Percentiles rank a stretch among this genome's conserved stretches.
Conservation (phyloP, 768 basidiomycete genomes). For the Thelephora ganbajun region DNA sequence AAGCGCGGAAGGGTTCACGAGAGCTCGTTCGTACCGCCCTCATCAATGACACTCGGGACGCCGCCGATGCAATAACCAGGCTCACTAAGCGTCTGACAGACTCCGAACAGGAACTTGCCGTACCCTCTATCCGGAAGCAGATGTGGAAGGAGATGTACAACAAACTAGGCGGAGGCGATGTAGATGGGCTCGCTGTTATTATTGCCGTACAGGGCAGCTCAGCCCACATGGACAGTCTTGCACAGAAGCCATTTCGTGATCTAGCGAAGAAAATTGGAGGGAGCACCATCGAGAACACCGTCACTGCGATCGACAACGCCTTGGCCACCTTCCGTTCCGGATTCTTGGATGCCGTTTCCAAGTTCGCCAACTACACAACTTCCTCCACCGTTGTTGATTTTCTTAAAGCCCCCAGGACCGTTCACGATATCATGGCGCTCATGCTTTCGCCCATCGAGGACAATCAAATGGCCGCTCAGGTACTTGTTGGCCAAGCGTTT, state of each 20-base stretch:
- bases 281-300: conserved; percentile 15
- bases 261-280: conserved; percentile 18
- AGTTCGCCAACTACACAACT: conserved; percentile 48
- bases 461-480: conserved; percentile 62
- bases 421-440: conserved; percentile 45
- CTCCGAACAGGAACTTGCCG: background rate
- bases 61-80: conserved; percentile 18
- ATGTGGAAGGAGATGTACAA: conserved; percentile 63
- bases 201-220: conserved; percentile 42
- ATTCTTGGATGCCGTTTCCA: conserved; percentile 47
- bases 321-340: conserved; percentile 44
- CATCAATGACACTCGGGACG: conserved; percentile 19
- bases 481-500: conserved; percentile 72
- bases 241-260: conserved; percentile 32
- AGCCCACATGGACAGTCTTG: conserved; percentile 55
- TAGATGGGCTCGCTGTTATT: conserved; percentile 41
- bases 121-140: conserved; percentile 31
- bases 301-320: conserved; percentile 49
- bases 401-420: conserved; percentile 40
- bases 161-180: conserved; percentile 41
- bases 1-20: conserved; percentile 26
- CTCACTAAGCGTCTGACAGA: conserved; percentile 9
- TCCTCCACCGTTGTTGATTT: conserved; percentile 38
- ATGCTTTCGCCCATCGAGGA: conserved; percentile 75
- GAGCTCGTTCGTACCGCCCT: conserved; percentile 24